Percentiles rank a stretch among this genome's conserved stretches.
Conservation (phyloP, 805 yeast genomes). For the Cyberlindnera amylophila region DNA sequence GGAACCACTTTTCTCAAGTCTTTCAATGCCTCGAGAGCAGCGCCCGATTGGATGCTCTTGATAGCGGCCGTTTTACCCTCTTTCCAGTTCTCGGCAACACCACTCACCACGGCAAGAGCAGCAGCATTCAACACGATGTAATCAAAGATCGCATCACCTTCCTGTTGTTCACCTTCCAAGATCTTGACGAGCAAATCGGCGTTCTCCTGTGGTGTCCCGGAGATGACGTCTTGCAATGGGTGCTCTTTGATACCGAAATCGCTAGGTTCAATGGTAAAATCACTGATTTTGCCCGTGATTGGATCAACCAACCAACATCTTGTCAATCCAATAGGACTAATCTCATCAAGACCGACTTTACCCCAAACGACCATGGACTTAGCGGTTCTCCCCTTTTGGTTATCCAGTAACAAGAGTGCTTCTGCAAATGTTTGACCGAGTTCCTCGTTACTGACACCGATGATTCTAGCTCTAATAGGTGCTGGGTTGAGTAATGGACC, state of each 20-base stretch:
- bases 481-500: constrained; percentile 96
- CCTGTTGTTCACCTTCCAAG: constrained; percentile 41
- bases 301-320: constrained; percentile 70
- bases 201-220: constrained; percentile 86
- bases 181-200: constrained; percentile 51
- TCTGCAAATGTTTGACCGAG: constrained; percentile 83
- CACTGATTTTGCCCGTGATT: constrained; percentile 37
- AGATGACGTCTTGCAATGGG: constrained; percentile 58
- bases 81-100: constrained; percentile 63
- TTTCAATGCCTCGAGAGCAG: constrained; percentile 56
- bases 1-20: background rate
- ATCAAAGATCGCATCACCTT: constrained; percentile 69
- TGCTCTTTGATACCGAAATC: constrained; percentile 84
- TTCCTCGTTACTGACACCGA: constrained; percentile 82
- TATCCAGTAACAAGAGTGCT: constrained; percentile 66
- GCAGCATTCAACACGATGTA: constrained; percentile 89
- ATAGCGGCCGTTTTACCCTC: constrained; percentile 76
- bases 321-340: constrained; percentile 83
- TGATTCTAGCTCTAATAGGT: constrained; percentile 69
- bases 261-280: constrained; percentile 52
- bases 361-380: constrained; percentile 91
- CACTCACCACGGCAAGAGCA: constrained; percentile 78
- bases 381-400: constrained; percentile 37
- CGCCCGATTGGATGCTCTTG: constrained; percentile 61
- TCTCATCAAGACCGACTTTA: constrained; percentile 85